Conservation (phyloP, 2,329 filamentous ascomycete species). For the Phoma sp. region DNA sequence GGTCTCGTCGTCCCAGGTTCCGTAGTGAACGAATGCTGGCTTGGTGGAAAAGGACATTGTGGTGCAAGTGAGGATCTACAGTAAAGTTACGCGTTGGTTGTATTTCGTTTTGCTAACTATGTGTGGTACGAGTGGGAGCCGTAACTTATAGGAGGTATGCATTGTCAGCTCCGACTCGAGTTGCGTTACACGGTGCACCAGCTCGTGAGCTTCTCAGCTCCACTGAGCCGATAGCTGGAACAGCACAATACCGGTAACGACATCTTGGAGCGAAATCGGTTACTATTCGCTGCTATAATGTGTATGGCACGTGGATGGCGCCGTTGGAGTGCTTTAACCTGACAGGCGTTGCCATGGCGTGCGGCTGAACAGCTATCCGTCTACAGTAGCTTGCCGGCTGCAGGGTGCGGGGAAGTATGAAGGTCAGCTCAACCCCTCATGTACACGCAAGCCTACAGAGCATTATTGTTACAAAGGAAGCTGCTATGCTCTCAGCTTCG, state of each 20-base stretch:
- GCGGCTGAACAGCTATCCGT: conserved; percentile 3
- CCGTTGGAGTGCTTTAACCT: background rate
- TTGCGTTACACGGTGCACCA: background rate
- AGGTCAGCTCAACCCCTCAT: conserved; percentile 1
- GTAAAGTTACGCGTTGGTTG: background rate
- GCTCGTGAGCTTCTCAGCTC: background rate
- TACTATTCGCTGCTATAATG: background rate
- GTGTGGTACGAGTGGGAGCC: background rate
- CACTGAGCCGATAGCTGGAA: background rate
- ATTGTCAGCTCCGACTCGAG: background rate
- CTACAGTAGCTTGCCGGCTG: background rate
- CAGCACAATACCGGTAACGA: background rate
- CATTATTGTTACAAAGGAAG: background rate
- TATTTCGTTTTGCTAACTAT: background rate
- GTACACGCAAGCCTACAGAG: background rate
- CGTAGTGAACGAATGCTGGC: conserved; percentile 20
- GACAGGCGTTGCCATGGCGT: conserved; percentile 2
- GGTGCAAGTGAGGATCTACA: background rate
- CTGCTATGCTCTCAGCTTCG: background rate
- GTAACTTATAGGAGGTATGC: background rate
- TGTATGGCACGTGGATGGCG: background rate
- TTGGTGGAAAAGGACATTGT: conserved; percentile 20
- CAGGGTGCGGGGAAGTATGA: conserved; percentile 4
- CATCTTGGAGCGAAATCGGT: background rate
- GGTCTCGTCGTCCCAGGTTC: conserved; percentile 17